phyloP scores from a whole-genome alignment of 257 asterid genomes.

The Schizonepeta tenuifolia region DNA sequence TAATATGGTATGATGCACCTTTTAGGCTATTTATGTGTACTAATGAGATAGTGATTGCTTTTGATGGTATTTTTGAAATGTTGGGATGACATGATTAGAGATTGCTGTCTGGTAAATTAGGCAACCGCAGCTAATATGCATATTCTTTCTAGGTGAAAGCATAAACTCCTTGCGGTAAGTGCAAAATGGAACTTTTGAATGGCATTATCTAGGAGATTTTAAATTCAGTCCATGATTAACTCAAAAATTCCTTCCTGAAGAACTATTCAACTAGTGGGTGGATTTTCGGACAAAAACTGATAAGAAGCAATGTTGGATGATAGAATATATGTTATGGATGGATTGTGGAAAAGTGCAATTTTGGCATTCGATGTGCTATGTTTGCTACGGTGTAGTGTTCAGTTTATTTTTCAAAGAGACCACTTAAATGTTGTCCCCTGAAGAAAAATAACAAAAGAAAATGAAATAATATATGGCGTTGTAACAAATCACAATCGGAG shows the following conservation, averaged over 20 bases:
- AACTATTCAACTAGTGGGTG: background rate
- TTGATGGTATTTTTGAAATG: constrained; percentile 17
- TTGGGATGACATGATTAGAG: constrained; percentile 2
- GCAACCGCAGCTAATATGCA: constrained; percentile 8
- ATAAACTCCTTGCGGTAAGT: background rate
- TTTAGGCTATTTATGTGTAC: constrained; percentile 17
- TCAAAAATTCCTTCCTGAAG: background rate
- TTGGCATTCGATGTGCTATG: background rate
- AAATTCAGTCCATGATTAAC: background rate
- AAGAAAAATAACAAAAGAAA: background rate
- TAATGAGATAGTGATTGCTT: constrained; percentile 6
- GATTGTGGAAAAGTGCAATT: background rate
- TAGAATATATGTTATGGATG: background rate
- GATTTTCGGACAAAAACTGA: background rate
- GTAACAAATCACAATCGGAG: background rate
- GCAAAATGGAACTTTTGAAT: background rate
- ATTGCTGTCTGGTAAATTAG: constrained; percentile 16
- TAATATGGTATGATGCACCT: background rate
- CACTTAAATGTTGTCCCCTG: background rate
- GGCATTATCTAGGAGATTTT: constrained; percentile 6
- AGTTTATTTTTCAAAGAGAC: background rate
- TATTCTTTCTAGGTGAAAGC: constrained; percentile 3
- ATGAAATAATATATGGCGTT: background rate
- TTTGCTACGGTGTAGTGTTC: background rate
- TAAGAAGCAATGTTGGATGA: background rate